Conservation (phyloP, 1,284 basidiomycete genomes). For the Moesziomyces globuligerus region DNA sequence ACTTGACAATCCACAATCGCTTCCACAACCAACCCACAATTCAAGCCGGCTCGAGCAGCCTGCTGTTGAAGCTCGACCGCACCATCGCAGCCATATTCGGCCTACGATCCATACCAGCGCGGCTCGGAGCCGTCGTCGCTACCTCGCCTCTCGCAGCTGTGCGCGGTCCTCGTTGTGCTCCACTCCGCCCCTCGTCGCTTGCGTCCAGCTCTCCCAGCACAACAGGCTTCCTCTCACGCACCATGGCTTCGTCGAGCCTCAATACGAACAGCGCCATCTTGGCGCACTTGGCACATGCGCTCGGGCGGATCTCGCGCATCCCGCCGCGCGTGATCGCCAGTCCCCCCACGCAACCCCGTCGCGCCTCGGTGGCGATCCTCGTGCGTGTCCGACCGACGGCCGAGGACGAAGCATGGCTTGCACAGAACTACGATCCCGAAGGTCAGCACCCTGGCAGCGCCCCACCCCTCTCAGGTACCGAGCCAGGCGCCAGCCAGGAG, state of each 20-base stretch:
- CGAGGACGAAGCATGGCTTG: constrained; percentile 62
- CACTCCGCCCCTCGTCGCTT: not conserved
- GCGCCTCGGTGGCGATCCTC: constrained; percentile 66
- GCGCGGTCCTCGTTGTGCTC: not conserved
- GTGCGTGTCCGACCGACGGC: constrained; percentile 57
- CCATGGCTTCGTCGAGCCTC: constrained; percentile 35
- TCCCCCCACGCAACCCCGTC: constrained; percentile 64
- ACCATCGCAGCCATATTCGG: constrained; percentile 33
- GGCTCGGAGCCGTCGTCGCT: constrained; percentile 28
- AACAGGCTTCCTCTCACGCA: too few relatives aligned
- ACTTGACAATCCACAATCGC: not conserved
- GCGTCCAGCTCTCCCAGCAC: not conserved
- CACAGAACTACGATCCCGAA: constrained; percentile 48
- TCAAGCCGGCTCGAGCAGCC: not conserved
- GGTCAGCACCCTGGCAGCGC: constrained; percentile 9
- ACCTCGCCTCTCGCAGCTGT: constrained; percentile 13
- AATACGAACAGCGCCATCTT: constrained; percentile 42
- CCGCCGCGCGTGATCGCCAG: constrained; percentile 61
- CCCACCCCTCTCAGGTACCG: not conserved
- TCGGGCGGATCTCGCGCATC: constrained; percentile 59
- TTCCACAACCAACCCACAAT: too few relatives aligned
- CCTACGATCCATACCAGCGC: constrained; percentile 20
- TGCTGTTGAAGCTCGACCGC: constrained; percentile 3
- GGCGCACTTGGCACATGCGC: constrained; percentile 60
- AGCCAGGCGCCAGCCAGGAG: constrained; percentile 13